Conservation (phyloP, 306 rosid species). For the Prunus davidiana region DNA sequence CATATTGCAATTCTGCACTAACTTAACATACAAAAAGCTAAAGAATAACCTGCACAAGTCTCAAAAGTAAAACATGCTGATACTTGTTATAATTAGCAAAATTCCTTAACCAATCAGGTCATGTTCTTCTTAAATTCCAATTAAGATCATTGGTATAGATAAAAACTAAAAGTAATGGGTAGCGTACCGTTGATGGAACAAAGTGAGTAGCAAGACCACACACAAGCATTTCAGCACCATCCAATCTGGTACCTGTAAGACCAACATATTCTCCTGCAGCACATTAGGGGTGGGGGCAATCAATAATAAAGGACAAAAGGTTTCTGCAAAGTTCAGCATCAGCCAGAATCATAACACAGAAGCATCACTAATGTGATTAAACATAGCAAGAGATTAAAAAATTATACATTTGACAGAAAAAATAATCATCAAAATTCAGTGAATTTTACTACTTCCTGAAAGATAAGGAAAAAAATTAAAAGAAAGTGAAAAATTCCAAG, state of each 20-base stretch:
- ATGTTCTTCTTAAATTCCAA: background rate
- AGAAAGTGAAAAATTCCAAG: background rate
- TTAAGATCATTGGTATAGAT: background rate
- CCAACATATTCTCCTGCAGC: slow-evolving; percentile 94
- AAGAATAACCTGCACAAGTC: background rate
- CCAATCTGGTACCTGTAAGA: slow-evolving; percentile 85
- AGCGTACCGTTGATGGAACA: slow-evolving; percentile 66
- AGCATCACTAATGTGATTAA: background rate
- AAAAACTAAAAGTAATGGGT: slow-evolving; percentile 1
- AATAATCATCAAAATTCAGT: no score
- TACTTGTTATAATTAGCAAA: background rate
- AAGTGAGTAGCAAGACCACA: slow-evolving; percentile 97
- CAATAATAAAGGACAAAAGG: background rate
- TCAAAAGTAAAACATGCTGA: background rate
- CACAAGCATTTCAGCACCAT: slow-evolving; percentile 95
- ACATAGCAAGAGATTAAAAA: background rate
- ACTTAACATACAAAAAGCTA: background rate
- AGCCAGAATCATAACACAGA: background rate
- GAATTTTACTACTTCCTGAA: no score
- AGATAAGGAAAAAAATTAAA: background rate
- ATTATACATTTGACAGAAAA: no score
- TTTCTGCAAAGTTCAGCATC: background rate
- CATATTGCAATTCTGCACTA: no score
- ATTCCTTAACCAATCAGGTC: background rate
- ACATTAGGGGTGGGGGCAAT: slow-evolving; percentile 19